phyloP scores from a whole-genome alignment of 2,329 filamentous ascomycete genomes.

The Dothideomycetidae sp. region DNA sequence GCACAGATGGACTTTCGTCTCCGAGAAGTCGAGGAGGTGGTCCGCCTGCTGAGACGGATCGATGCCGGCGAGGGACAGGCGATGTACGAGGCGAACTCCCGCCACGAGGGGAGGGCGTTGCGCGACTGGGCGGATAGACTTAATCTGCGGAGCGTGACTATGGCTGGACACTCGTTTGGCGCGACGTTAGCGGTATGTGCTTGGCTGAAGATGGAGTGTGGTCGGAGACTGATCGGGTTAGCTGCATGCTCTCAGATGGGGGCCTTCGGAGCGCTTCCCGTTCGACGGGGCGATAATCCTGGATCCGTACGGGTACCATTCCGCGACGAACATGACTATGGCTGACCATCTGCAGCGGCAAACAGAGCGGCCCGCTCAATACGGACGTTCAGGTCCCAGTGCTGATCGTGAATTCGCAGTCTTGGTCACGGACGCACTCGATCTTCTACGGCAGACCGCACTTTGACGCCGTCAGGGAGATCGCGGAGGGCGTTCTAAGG shows the following conservation, averaged over 20 bases:
- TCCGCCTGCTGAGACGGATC: slow-evolving; percentile 27
- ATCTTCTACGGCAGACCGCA: slow-evolving; percentile 50
- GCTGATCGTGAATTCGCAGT: slow-evolving; percentile 48
- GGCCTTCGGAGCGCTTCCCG: slow-evolving; percentile 28
- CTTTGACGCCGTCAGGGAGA: slow-evolving; percentile 46
- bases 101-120: slow-evolving; percentile 34
- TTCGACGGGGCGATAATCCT: slow-evolving; percentile 47
- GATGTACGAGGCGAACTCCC: slow-evolving; percentile 32
- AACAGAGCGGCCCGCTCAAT: slow-evolving; percentile 48
- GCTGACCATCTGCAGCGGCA: slow-evolving; percentile 29
- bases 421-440: slow-evolving; percentile 45
- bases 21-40: slow-evolving; percentile 32
- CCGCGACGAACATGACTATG: no score
- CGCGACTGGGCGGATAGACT: slow-evolving; percentile 40
- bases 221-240: neutral
- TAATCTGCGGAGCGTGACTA: slow-evolving; percentile 39
- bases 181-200: slow-evolving; percentile 39
- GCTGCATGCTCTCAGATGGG: slow-evolving; percentile 43
- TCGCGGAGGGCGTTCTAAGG: slow-evolving; percentile 33
- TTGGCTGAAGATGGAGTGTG: neutral
- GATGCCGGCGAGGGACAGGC: slow-evolving; percentile 24
- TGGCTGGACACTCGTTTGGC: slow-evolving; percentile 52
- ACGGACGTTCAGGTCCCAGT: slow-evolving; percentile 43
- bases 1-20: slow-evolving; percentile 31
- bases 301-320: slow-evolving; percentile 32